phyloP scores from a whole-genome alignment of 371 early-diverging fungal species.

The Phascolomyces articulosus region DNA sequence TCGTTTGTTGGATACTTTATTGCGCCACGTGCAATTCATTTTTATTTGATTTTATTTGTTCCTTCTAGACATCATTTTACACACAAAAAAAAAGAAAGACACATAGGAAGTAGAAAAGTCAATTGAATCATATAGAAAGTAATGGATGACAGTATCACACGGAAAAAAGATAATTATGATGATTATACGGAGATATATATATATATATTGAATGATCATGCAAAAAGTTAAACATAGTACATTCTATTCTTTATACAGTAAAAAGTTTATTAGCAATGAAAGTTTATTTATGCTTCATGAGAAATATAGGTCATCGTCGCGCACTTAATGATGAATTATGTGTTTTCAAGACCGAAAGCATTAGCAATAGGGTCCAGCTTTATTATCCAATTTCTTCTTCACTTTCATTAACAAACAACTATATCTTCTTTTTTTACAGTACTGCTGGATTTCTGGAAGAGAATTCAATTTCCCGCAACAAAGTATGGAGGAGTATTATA shows the following conservation, averaged over 20 bases:
- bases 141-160: too few relatives aligned
- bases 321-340: too few relatives aligned
- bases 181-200: background rate
- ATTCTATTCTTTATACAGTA: background rate
- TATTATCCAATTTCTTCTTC: constrained; percentile 5
- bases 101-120: too few relatives aligned
- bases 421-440: too few relatives aligned
- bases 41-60: background rate
- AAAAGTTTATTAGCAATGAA: constrained; percentile 5
- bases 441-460: constrained; percentile 11
- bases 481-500: too few relatives aligned
- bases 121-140: too few relatives aligned
- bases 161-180: background rate
- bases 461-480: constrained; percentile 3
- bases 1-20: background rate
- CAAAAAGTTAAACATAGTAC: background rate
- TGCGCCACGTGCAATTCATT: constrained; percentile 5
- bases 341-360: constrained; percentile 15
- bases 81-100: too few relatives aligned
- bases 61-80: too few relatives aligned
- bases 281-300: background rate
- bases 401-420: constrained; percentile 12
- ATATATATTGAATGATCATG: background rate
- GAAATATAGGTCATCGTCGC: constrained; percentile 10
- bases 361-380: constrained; percentile 16